Evolutionary conservation across 2,329 filamentous ascomycete genomes (phyloP), one percentile per base, ranked within the genome.

Genomic region (Ilyonectria robusta): DNA sequence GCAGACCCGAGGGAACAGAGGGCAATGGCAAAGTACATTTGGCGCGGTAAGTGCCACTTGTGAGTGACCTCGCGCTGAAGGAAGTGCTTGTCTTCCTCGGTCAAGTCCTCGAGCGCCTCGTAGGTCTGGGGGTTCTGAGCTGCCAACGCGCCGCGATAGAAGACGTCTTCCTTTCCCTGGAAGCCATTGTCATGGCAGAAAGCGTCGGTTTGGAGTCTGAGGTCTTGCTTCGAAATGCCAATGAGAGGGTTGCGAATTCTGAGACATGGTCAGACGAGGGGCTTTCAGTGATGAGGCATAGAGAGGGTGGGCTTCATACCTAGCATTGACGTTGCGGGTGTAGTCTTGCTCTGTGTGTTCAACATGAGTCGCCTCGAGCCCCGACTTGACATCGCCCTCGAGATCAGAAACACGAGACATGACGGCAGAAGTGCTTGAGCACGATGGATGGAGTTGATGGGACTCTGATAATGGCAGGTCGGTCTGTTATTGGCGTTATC

Each of bases 311-410:
- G 23, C 21, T 57, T 31, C 50, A 76, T 66, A 65, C 78, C 74
- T 80, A 9, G 78, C 78, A 21, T 79, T 77, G 8, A 79, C 65
- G 66, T 81, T 81, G 26, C 71, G 72, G 17, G 70, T 59, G 53
- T 79, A 78, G 51, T 78, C 75, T 3, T 62, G 62, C 19, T 70
- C 70, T 6, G 70, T 61, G 51, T 77, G 68, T 37, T 72, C 62
- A 57, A 73, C 66, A 48, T 59, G 56, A 17, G 35, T 17, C 6
- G 33, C 51, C 33, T 68, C 57, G 7, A 55, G 51, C 23, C 42
- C 37, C 21, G n/a, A 5, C 54, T 70, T 66, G 59, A 70, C 50
- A 50, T 76, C 71, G 31, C 69, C 73, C 67, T 77, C 77, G 44
- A 72, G n/a, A 35, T 74, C 69, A 42, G 47, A 63, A 21, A 57